A percentile compares a stretch with the other conserved stretches of the same genome.
phyloP scores from a whole-genome alignment of 75 land plant genomes.

The Isoetes taiwanensis region DNA sequence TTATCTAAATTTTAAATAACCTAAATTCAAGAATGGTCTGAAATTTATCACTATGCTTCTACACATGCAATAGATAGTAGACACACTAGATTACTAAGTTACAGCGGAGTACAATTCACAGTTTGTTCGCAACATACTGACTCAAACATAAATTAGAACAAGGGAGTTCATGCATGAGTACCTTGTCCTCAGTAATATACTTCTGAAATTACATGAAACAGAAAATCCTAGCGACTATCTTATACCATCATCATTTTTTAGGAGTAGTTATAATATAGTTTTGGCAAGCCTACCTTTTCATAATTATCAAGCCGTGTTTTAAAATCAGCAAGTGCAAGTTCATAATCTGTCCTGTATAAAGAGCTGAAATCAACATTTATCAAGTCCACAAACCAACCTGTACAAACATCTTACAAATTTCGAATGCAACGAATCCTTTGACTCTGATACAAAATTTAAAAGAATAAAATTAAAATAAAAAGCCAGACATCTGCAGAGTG shows the following conservation, averaged over 20 bases:
- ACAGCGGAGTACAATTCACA: too few relatives aligned
- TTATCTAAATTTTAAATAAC: too few relatives aligned
- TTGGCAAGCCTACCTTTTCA: constrained; percentile 47
- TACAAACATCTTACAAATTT: background rate
- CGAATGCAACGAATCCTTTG: background rate
- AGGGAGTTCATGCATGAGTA: too few relatives aligned
- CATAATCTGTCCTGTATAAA: constrained; percentile 71
- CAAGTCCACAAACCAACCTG: background rate
- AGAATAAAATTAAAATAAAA: background rate
- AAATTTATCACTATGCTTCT: background rate
- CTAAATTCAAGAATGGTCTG: background rate
- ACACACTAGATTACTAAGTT: too few relatives aligned
- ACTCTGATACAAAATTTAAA: background rate
- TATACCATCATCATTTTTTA: background rate
- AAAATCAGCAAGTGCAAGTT: constrained; percentile 70
- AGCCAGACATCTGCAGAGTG: background rate
- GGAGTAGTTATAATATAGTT: background rate
- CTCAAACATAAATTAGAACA: too few relatives aligned
- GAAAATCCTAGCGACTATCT: too few relatives aligned
- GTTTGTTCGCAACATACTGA: too few relatives aligned
- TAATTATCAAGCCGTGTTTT: constrained; percentile 67
- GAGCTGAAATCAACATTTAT: background rate
- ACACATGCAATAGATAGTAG: too few relatives aligned
- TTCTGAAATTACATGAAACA: too few relatives aligned
- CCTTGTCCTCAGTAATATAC: too few relatives aligned